A percentile compares a stretch with the other conserved stretches of the same genome.
These are phyloP conservation scores for Aspergillus latus DNA, from an alignment of 2,329 filamentous ascomycete genomes.

Conservation along the genomic window DNA sequence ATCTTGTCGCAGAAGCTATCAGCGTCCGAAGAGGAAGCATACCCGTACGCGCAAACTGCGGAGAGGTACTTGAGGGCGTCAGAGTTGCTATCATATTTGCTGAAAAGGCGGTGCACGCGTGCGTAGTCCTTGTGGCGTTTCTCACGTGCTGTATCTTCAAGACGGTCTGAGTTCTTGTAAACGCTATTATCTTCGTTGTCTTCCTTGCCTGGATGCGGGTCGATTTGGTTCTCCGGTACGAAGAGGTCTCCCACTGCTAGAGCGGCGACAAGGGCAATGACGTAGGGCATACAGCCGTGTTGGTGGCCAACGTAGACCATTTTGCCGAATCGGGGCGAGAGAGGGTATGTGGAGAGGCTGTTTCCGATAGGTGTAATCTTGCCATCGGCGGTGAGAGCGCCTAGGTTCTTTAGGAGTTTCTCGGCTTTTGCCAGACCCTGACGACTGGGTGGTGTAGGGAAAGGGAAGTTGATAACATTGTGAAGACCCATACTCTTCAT, in stretches of 20 bases:
- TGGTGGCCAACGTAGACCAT: conserved; percentile 87
- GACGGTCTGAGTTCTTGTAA: conserved; percentile 64
- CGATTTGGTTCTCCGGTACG: conserved; percentile 74
- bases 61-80: conserved; percentile 91
- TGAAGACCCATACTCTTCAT: conserved; percentile 93
- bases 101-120: conserved; percentile 73
- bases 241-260: conserved; percentile 88
- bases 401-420: conserved; percentile 79
- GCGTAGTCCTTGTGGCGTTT: conserved; percentile 65
- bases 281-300: conserved; percentile 78
- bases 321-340: conserved; percentile 85
- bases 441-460: conserved; percentile 83
- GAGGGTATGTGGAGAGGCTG: conserved; percentile 82
- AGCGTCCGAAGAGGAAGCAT: conserved; percentile 61
- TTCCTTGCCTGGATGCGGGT: conserved; percentile 54
- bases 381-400: conserved; percentile 70
- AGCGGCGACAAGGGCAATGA: conserved; percentile 83
- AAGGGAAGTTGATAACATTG: conserved; percentile 90
- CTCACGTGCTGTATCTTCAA: conserved; percentile 69
- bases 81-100: conserved; percentile 74
- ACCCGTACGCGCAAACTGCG: conserved; percentile 82
- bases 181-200: conserved; percentile 40
- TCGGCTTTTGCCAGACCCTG: conserved; percentile 78
- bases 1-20: conserved; percentile 76
- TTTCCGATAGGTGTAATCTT: conserved; percentile 76